Percentiles rank a stretch among this genome's conserved stretches.
Conservation (phyloP, 352 stramenopile genomes). For the Pythium pectinolyticum region DNA sequence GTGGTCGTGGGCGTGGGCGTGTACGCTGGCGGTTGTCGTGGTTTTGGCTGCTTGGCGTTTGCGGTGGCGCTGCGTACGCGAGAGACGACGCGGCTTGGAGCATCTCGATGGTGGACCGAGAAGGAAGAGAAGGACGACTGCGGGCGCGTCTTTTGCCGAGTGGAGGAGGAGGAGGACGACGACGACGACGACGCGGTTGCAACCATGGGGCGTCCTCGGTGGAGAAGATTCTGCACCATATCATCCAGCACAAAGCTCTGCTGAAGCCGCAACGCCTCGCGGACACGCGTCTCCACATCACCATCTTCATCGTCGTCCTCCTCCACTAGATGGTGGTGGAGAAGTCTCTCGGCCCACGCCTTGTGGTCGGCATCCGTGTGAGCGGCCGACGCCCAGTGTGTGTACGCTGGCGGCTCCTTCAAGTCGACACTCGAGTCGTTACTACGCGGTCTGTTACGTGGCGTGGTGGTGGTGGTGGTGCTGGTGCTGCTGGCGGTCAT, state of each 20-base stretch:
- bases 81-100: slow-evolving; percentile 8
- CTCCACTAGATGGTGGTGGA: not conserved
- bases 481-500: not conserved
- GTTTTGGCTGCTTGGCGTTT: not conserved
- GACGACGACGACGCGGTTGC: no score
- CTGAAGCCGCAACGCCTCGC: slow-evolving; percentile 44
- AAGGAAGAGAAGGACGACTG: no score
- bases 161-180: no score
- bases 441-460: not conserved
- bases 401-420: slow-evolving; percentile 13
- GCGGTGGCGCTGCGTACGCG: slow-evolving; percentile 11
- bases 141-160: no score
- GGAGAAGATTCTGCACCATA: slow-evolving; percentile 50
- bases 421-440: not conserved
- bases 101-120: no score
- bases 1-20: not conserved
- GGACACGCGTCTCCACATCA: slow-evolving; percentile 24
- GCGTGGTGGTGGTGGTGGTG: not conserved
- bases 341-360: slow-evolving; percentile 10
- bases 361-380: not conserved
- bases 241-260: slow-evolving; percentile 57
- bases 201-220: not conserved
- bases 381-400: slow-evolving; percentile 21
- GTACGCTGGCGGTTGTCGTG: not conserved
- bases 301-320: slow-evolving; percentile 25